phyloP scores from a whole-genome alignment of 345 rosid genomes.

The Camelina hispida region DNA sequence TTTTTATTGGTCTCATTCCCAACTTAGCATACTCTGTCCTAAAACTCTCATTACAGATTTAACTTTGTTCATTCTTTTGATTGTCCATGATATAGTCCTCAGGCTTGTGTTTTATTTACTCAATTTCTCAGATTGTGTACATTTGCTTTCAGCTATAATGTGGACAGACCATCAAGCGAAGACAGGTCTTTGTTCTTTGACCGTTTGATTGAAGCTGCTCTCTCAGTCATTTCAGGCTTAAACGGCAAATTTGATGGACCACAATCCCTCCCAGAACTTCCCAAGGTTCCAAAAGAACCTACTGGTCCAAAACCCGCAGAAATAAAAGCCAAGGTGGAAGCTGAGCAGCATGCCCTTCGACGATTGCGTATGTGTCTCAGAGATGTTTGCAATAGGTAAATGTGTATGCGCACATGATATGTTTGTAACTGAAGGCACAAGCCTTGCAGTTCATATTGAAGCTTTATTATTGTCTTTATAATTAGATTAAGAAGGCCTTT shows the following conservation, averaged over 20 bases:
- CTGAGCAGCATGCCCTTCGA: conserved; percentile 99
- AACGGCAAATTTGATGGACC: conserved; percentile 54
- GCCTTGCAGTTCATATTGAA: conserved; percentile 3
- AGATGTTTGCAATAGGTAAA: conserved; percentile 96
- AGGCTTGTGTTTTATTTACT: conserved; percentile 23
- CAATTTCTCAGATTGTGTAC: conserved; percentile 28
- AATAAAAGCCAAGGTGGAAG: conserved; percentile 91
- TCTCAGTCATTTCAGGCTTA: conserved; percentile 67
- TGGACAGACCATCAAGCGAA: conserved; percentile 73
- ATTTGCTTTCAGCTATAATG: conserved; percentile 70
- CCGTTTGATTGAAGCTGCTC: conserved; percentile 85
- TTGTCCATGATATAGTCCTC: conserved; percentile 8
- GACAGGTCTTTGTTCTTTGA: conserved; percentile 84
- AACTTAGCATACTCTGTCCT: conserved; percentile 15
- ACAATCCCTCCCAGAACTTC: conserved; percentile 70
- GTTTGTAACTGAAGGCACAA: conserved; percentile 7
- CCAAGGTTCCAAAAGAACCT: conserved; percentile 77
- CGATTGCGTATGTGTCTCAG: conserved; percentile 98
- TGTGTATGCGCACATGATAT: conserved; percentile 20
- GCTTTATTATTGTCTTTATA: background rate
- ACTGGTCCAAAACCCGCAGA: conserved; percentile 94
- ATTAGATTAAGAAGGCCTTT: background rate
- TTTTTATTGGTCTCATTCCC: conserved; percentile 16
- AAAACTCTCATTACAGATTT: background rate
- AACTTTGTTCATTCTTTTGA: conserved; percentile 14